phyloP scores from a whole-genome alignment of 2,329 filamentous ascomycete species.

The Daldinia eschscholtzii region DNA sequence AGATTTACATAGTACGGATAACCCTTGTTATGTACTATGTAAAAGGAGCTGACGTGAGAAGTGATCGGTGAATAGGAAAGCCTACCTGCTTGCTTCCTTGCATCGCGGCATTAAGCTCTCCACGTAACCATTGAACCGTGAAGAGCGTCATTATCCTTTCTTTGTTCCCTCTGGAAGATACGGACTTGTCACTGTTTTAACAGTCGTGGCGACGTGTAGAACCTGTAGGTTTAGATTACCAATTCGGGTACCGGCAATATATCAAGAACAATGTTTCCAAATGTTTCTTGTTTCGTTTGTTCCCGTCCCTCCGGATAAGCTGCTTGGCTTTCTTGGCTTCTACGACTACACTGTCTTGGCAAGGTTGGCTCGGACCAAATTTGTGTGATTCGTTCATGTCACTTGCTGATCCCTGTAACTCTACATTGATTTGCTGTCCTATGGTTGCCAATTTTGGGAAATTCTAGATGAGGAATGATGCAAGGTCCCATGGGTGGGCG shows the following conservation, averaged over 20 bases:
- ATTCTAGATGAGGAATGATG: slow-evolving; percentile 41
- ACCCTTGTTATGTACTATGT: slow-evolving; percentile 5
- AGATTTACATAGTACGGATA: slow-evolving; percentile 22
- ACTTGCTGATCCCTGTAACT: slow-evolving; percentile 34
- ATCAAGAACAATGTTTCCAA: slow-evolving; percentile 13
- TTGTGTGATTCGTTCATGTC: slow-evolving; percentile 36
- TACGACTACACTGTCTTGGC: slow-evolving; percentile 29
- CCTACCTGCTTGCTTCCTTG: slow-evolving; percentile 18
- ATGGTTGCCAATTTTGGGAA: slow-evolving; percentile 31
- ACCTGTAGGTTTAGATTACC: slow-evolving; percentile 8
- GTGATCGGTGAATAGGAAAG: slow-evolving; percentile 30
- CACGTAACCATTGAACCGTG: slow-evolving; percentile 12
- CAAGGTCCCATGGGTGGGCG: slow-evolving; percentile 39
- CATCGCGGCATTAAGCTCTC: slow-evolving; percentile 5
- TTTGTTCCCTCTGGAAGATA: background rate
- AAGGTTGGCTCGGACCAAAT: slow-evolving; percentile 31
- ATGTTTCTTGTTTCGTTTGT: slow-evolving; percentile 39
- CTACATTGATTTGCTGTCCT: slow-evolving; percentile 37
- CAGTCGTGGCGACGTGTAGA: slow-evolving; percentile 26
- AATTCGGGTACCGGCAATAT: slow-evolving; percentile 18
- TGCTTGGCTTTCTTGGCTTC: slow-evolving; percentile 43
- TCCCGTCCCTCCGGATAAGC: slow-evolving; percentile 41
- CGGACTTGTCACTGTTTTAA: slow-evolving; percentile 7
- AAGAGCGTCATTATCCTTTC: slow-evolving; percentile 1
- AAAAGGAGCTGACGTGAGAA: slow-evolving; percentile 39